A percentile compares a stretch with the other conserved stretches of the same genome.
phyloP scores from a whole-genome alignment of 177 flowering plant genomes.

The Vitis hybrid region DNA sequence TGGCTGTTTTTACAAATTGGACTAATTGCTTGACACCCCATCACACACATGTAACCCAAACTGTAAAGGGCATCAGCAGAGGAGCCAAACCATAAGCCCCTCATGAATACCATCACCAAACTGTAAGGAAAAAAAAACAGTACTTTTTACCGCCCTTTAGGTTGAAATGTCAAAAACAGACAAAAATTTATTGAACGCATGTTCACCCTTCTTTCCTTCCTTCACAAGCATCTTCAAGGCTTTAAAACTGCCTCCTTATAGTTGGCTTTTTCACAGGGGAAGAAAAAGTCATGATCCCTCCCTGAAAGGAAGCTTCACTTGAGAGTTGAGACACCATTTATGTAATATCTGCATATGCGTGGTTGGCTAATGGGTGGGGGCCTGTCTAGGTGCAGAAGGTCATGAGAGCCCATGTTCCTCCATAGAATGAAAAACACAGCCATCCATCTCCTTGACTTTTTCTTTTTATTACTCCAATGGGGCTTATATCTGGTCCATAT shows the following conservation, averaged over 20 bases:
- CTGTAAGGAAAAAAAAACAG: background rate
- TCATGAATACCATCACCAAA: conserved; percentile 12
- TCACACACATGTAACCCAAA: background rate
- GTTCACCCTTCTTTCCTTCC: background rate
- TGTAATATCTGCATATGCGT: no score
- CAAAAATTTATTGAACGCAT: conserved; percentile 1
- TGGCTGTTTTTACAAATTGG: background rate
- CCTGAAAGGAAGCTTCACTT: background rate
- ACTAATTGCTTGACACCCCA: background rate
- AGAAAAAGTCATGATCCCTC: background rate
- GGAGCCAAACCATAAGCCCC: background rate
- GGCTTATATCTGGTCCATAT: background rate
- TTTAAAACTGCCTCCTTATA: no score
- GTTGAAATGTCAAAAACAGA: background rate
- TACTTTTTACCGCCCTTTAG: background rate
- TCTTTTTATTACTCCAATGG: background rate
- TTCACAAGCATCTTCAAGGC: background rate
- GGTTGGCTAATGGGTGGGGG: no score
- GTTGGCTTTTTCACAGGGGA: no score
- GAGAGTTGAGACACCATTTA: background rate
- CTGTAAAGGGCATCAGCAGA: background rate
- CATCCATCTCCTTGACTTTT: conserved; percentile 1
- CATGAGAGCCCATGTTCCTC: background rate
- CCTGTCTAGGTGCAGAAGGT: no score
- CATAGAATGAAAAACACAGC: background rate